phyloP scores from a whole-genome alignment of 2,329 filamentous ascomycete genomes.

The Scorias spongiosa region DNA sequence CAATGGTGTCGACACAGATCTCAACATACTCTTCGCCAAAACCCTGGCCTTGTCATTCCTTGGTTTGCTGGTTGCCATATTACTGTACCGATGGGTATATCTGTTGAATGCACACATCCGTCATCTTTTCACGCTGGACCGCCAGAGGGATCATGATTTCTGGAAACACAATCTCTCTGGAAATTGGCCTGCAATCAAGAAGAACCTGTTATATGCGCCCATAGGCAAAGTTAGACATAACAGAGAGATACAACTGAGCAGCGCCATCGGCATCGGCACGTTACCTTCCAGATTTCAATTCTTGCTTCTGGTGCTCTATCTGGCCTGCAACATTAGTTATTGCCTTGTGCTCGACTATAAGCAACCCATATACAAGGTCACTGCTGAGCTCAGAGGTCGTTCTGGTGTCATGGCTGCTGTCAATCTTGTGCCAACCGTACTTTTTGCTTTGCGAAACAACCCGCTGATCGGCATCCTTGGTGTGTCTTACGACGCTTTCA shows the following conservation, averaged over 20 bases:
- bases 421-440: constrained; percentile 83
- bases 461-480: constrained; percentile 67
- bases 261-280: constrained; percentile 57
- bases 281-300: constrained; percentile 67
- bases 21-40: constrained; percentile 33
- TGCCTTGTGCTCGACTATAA: constrained; percentile 49
- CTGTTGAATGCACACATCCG: constrained; percentile 30
- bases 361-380: constrained; percentile 32
- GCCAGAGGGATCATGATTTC: constrained; percentile 27
- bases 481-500: constrained; percentile 94
- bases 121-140: constrained; percentile 29
- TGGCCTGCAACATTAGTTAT: constrained; percentile 62
- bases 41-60: constrained; percentile 24
- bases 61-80: constrained; percentile 21
- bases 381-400: constrained; percentile 73
- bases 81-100: constrained; percentile 26
- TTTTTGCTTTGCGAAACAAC: constrained; percentile 87
- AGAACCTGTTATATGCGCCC: constrained; percentile 54
- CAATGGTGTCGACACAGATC: constrained; percentile 30
- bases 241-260: constrained; percentile 52
- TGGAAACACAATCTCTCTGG: constrained; percentile 30
- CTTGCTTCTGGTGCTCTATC: constrained; percentile 50
- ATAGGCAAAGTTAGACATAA: constrained; percentile 64
- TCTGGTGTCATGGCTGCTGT: constrained; percentile 70
- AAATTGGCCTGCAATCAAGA: constrained; percentile 44